Base-by-base conservation (phyloP, 2,329 filamentous ascomycete genomes). In the Penicillium sp. region DNA sequence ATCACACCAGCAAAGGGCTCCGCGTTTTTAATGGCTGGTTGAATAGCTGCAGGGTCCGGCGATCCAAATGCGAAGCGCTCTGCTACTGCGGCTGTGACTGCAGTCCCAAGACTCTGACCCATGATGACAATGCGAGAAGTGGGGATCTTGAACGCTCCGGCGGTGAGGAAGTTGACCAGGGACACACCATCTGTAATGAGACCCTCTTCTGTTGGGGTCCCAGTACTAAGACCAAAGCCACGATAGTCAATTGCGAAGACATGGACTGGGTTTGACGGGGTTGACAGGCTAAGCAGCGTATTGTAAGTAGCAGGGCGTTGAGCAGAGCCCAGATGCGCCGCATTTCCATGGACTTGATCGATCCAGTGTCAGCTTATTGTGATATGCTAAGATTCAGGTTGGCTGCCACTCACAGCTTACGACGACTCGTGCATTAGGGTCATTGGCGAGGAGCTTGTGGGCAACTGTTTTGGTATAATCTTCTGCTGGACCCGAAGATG, bases 231-330 rank as follows among this genome's bases (percentile, higher is more conserved):
- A 0, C 91, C 92, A 63, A 90, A 97, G 7, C 92, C 92, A 16
- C 92, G 88, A 73, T 97, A 97, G 77, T 96, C 91, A 64, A 96
- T 85, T 36, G 90, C 84, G n/a, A 97, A 78, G 41, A 96, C 83
- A 68, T 97, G 92, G 51, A 91, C 65, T 1, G 76, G 76, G 45
- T 73, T 84, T 52, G 82, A 78, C 0, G 79, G 85, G 0, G 81
- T 82, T 2, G 88, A 88, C 2, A 86, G 84, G 48, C 88, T 83
- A 4, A 91, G 84, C 39, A 96, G 78, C 41, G 86, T 81, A 63
- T 91, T 90, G 70, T 95, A 95, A 53, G 85, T 88, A 30, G 85
- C 80, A 2, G 91, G 87, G 14, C 93, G 85, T 69, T 86, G 82
- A 56, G 84, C 85, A 70, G 95, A 89, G 16, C 88, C 91, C 29